A percentile compares a stretch with the other conserved stretches of the same genome.
These are phyloP conservation scores for Escovopsis sp. DNA, from an alignment of 2,329 filamentous ascomycete species.

Conservation along the genomic window DNA sequence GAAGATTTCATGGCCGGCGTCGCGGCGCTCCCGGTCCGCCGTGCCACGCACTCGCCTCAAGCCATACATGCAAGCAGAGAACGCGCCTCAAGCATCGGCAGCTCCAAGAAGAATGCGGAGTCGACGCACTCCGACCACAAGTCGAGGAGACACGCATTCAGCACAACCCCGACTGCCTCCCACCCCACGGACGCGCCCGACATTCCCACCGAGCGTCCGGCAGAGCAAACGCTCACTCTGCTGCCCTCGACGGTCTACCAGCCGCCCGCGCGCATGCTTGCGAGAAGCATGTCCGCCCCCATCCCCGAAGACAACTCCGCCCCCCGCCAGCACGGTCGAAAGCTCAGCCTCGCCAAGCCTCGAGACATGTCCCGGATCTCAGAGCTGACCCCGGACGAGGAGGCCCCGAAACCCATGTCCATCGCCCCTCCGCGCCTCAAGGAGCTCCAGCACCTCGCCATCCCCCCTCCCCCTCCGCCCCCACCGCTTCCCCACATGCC, in stretches of 20 bases:
- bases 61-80: constrained; percentile 33
- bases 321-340: constrained; percentile 15
- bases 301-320: constrained; percentile 25
- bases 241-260: constrained; percentile 46
- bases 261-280: constrained; percentile 33
- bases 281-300: constrained; percentile 46
- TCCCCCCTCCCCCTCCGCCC: constrained; percentile 45
- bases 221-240: constrained; percentile 25
- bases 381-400: constrained; percentile 31
- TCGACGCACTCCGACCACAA: no score
- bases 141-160: no score
- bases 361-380: constrained; percentile 34
- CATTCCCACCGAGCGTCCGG: no score
- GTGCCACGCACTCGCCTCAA: constrained; percentile 42
- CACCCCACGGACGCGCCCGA: no score
- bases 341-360: constrained; percentile 22
- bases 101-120: no score
- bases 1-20: constrained; percentile 26
- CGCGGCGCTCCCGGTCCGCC: constrained; percentile 38
- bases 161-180: no score
- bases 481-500: constrained; percentile 35
- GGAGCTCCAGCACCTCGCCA: constrained; percentile 46
- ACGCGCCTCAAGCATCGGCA: no score
- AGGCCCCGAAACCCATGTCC: constrained; percentile 36
- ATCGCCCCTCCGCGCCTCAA: constrained; percentile 40